phyloP scores from a whole-genome alignment of 78 protist genomes.

The Emiliania huxleyi region DNA sequence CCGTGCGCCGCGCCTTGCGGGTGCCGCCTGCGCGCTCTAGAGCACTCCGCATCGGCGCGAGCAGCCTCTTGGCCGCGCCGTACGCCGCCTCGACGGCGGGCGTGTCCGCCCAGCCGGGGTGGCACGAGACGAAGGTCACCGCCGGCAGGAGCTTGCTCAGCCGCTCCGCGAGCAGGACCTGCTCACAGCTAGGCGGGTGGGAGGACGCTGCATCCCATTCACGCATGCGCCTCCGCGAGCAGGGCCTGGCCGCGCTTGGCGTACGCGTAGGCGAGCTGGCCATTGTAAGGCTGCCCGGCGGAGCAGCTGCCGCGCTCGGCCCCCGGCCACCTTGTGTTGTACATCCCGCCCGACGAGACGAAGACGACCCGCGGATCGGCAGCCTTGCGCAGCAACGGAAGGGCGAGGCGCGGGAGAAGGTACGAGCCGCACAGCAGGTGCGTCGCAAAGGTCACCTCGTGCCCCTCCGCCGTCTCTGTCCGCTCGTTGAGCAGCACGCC shows the following conservation, averaged over 20 bases:
- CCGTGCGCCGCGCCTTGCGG: too few relatives aligned
- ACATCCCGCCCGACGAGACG: conserved; percentile 25
- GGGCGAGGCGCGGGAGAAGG: neutral
- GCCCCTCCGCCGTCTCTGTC: neutral
- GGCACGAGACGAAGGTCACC: neutral
- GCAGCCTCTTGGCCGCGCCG: neutral
- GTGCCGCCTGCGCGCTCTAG: too few relatives aligned
- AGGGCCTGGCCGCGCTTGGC: conserved; percentile 33
- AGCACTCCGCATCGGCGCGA: conserved; percentile 18
- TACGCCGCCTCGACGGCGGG: neutral
- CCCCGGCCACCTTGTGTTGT: neutral
- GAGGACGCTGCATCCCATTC: too few relatives aligned
- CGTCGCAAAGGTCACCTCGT: conserved; percentile 12
- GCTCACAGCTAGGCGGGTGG: too few relatives aligned
- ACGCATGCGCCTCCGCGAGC: neutral
- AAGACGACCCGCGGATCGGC: conserved; percentile 2
- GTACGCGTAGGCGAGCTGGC: neutral
- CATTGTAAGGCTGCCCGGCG: neutral
- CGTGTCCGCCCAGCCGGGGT: conserved; percentile 22
- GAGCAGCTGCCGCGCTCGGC: neutral
- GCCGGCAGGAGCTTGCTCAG: too few relatives aligned
- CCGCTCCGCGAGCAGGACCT: too few relatives aligned
- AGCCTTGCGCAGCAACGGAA: neutral
- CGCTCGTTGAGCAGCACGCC: neutral
- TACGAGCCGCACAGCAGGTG: neutral